Evolutionary conservation across 2,329 filamentous ascomycete genomes (phyloP).

Genomic region (Rhynchosporium graminicola): DNA sequence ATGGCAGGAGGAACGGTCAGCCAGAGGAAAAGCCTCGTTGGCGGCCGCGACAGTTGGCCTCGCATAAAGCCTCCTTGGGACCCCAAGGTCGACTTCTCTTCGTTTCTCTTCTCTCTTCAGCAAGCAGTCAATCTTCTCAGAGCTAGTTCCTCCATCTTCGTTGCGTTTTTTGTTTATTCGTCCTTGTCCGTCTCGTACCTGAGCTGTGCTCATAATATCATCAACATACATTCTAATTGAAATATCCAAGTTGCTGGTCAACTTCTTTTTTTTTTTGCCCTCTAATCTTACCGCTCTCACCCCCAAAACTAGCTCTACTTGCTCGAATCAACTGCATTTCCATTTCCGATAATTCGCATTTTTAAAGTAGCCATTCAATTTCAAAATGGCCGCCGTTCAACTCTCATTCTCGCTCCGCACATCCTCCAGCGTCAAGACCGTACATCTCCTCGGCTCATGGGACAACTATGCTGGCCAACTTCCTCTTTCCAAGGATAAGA

Average conservation of each 20-base stretch:
- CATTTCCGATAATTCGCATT: slow-evolving; percentile 30
- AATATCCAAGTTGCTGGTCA: slow-evolving; percentile 52
- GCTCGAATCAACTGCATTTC: slow-evolving; percentile 44
- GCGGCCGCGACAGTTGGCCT: slow-evolving; percentile 23
- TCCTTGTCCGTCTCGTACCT: slow-evolving; percentile 42
- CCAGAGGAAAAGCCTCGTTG: slow-evolving; percentile 12
- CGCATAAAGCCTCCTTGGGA: slow-evolving; percentile 36
- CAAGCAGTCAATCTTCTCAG: slow-evolving; percentile 61
- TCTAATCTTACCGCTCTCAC: slow-evolving; percentile 46
- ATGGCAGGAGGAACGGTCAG: slow-evolving; percentile 3
- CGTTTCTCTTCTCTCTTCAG: slow-evolving; percentile 53
- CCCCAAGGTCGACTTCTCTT: slow-evolving; percentile 29
- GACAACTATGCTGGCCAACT: slow-evolving; percentile 95
- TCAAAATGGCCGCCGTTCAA: slow-evolving; percentile 85
- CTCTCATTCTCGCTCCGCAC: slow-evolving; percentile 95
- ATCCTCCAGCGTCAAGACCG: slow-evolving; percentile 94
- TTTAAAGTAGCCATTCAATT: slow-evolving; percentile 43
- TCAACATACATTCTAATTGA: slow-evolving; percentile 40
- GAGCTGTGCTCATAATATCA: slow-evolving; percentile 57
- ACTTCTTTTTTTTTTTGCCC: slow-evolving; percentile 54
- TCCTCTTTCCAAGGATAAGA: slow-evolving; percentile 86
- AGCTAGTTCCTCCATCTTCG: slow-evolving; percentile 49
- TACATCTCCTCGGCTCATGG: slow-evolving; percentile 97
- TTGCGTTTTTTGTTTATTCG: slow-evolving; percentile 50
- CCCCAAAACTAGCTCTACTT: slow-evolving; percentile 42